These are phyloP conservation scores for Colletotrichum coccodes DNA, from an alignment of 2,329 filamentous ascomycete genomes.

Conservation along the genomic window DNA sequence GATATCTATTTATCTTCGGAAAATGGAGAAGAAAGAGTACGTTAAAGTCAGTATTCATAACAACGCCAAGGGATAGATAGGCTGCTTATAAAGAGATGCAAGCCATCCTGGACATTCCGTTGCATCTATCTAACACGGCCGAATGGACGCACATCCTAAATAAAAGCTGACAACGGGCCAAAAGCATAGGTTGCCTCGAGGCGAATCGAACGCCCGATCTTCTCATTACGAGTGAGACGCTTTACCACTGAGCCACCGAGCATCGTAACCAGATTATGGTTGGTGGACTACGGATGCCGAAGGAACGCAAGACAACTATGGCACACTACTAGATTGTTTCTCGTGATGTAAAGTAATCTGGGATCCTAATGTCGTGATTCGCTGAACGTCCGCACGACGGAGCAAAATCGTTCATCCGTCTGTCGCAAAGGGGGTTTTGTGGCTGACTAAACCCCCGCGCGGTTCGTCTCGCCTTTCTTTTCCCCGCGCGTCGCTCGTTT, in stretches of 20 bases:
- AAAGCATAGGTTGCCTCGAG: slow-evolving; percentile 17
- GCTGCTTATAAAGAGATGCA: no score
- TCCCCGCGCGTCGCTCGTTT: neutral
- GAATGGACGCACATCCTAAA: no score
- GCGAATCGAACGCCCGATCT: slow-evolving; percentile 32
- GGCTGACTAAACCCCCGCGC: slow-evolving; percentile 9
- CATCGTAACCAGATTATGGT: neutral
- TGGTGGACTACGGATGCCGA: slow-evolving; percentile 1
- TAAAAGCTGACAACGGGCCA: no score
- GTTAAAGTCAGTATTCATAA: no score
- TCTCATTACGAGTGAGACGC: slow-evolving; percentile 32
- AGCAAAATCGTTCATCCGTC: neutral
- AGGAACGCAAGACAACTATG: neutral
- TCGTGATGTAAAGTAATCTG: neutral
- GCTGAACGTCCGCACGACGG: neutral
- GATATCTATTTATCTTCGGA: no score
- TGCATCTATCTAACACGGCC: no score
- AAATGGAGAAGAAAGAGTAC: no score
- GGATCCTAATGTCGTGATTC: neutral
- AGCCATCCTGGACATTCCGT: no score
- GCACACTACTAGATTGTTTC: neutral
- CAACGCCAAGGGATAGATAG: no score
- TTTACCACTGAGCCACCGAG: slow-evolving; percentile 29
- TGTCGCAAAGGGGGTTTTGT: neutral
- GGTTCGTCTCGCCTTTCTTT: slow-evolving; percentile 10